Base-by-base conservation (phyloP, 179 eudicot genomes). In the Beta macrorhiza region DNA sequence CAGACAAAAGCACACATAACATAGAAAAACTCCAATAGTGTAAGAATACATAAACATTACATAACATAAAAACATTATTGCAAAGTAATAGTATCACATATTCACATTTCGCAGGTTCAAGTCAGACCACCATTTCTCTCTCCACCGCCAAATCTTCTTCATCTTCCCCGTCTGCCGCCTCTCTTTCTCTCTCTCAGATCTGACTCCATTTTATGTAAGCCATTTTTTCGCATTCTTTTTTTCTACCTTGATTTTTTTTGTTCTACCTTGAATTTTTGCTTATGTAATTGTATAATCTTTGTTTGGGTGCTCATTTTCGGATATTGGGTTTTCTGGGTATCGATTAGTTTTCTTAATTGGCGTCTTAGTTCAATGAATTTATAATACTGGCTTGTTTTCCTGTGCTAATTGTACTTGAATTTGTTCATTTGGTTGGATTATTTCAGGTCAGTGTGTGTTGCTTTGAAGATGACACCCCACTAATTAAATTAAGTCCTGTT, bases 291-390 rank as follows among this genome's bases (percentile, higher is more conserved):
- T 83, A 25, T 32, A 14, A 0, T 72, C 22, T 47, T 16, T 69
- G 22, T 20, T 67, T 76, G 45, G 79, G 32, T 77, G 19, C 37
- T n/a, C 58, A 10, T 22, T 59, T 81, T 44, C 13, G 12, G 57
- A n/a, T 55, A n/a, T 57, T 73, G 72, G 76, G 84, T 72, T 79
- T 79, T 82, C 83, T 85, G 75, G 81, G 83, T 63, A 6, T 75
- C 6, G 52, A 14, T 82, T 79, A 76, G 32, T 72, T 79, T 69
- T 82, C 49, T 59, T 55, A 81, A 80, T 64, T 72, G 52, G 32
- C 45, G 52, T 52, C 1, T 51, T 5, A 8, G 63, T 52, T 68
- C n/a, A 16, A 4, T n/a, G 32, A 67, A 7, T 78, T 81, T 22
- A 67, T 14, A 78, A 67, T 77, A 67, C 13, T 72, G 75, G 15